Conservation (phyloP, 2,329 filamentous ascomycete genomes). For the Colletotrichum gigasporum region DNA sequence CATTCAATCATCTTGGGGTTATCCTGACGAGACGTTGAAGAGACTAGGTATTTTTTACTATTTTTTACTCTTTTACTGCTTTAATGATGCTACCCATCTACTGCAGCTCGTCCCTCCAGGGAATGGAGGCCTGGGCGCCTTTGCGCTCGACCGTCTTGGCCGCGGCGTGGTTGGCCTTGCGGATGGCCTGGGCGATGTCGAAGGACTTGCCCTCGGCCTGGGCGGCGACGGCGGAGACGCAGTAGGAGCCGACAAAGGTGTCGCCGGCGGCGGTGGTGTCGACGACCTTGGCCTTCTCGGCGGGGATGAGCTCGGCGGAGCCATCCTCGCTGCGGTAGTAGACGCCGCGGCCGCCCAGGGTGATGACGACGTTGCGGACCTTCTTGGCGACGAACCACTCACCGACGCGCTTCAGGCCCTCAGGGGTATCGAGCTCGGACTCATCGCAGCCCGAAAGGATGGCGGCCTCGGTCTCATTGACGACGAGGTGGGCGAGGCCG, state of each 20-base stretch:
- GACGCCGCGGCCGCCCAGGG: slow-evolving; percentile 83
- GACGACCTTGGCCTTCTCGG: slow-evolving; percentile 78
- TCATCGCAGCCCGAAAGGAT: slow-evolving; percentile 70
- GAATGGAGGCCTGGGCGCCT: slow-evolving; percentile 55
- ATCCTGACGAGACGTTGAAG: too few relatives aligned
- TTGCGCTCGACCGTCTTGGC: slow-evolving; percentile 52
- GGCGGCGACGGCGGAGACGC: slow-evolving; percentile 73
- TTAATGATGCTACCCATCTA: neutral
- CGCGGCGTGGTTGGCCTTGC: slow-evolving; percentile 61
- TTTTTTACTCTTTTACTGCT: neutral
- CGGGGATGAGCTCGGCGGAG: slow-evolving; percentile 62
- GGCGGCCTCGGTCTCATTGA: slow-evolving; percentile 91
- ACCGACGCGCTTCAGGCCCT: slow-evolving; percentile 58
- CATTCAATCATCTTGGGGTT: too few relatives aligned
- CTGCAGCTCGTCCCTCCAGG: slow-evolving; percentile 52
- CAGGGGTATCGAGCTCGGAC: slow-evolving; percentile 56
- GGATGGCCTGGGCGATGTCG: slow-evolving; percentile 64
- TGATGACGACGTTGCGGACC: slow-evolving; percentile 82
- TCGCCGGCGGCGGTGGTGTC: slow-evolving; percentile 96
- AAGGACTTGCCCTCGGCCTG: slow-evolving; percentile 44
- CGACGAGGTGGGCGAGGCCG: slow-evolving; percentile 79
- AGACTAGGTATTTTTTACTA: neutral
- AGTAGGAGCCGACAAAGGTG: slow-evolving; percentile 91
- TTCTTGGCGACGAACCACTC: slow-evolving; percentile 73
- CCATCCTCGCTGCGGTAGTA: slow-evolving; percentile 65